These are phyloP conservation scores for Bombardia bombarda DNA, from an alignment of 495 filamentous ascomycete genomes.

Conservation along the genomic window DNA sequence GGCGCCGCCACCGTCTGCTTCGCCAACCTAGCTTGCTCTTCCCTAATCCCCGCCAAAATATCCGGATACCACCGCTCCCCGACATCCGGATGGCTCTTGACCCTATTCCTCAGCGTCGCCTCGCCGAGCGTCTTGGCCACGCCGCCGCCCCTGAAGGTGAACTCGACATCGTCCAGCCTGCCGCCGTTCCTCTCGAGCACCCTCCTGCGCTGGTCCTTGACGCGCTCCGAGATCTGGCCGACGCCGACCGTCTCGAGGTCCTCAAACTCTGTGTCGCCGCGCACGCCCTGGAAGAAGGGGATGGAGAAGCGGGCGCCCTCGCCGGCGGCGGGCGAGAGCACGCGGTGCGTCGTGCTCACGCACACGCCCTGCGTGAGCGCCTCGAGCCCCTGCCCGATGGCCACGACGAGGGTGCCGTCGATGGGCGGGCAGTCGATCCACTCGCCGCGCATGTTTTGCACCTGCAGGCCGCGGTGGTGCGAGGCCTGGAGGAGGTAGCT, in stretches of 20 bases:
- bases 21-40: conserved; percentile 33
- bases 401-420: conserved; percentile 65
- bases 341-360: conserved; percentile 77
- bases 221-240: conserved; percentile 56
- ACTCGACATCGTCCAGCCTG: conserved; percentile 63
- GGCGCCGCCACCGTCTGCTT: conserved; percentile 17
- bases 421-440: conserved; percentile 76
- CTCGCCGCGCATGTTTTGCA: conserved; percentile 68
- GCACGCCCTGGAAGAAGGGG: conserved; percentile 90
- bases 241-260: conserved; percentile 50
- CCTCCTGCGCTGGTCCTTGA: conserved; percentile 48
- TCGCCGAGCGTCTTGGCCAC: conserved; percentile 63
- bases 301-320: conserved; percentile 71
- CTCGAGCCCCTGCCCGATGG: conserved; percentile 88
- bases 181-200: conserved; percentile 44
- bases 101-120: conserved; percentile 76
- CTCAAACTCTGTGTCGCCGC: conserved; percentile 73
- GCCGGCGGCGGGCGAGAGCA: conserved; percentile 56
- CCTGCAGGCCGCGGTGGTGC: conserved; percentile 74
- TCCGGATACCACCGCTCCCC: conserved; percentile 81
- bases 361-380: conserved; percentile 86
- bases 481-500: conserved; percentile 83
- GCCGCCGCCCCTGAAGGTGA: conserved; percentile 61
- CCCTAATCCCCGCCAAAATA: conserved; percentile 44
- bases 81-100: conserved; percentile 86